Evolutionary conservation across 176 grass and related monocot species (phyloP).

Genomic region (Ensete ventricosum): DNA sequence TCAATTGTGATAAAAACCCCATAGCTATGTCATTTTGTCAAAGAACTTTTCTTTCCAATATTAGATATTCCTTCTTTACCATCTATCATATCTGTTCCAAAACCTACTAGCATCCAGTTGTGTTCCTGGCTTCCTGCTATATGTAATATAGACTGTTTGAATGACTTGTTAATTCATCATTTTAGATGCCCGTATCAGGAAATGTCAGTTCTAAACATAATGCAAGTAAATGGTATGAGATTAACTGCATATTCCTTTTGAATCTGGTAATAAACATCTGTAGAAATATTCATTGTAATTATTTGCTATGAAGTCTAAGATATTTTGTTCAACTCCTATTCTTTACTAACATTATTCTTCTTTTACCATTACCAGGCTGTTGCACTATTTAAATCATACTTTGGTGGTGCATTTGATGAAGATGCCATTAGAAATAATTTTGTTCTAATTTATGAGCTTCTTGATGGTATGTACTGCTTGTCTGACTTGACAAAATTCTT

Average conservation of each 20-base stretch:
- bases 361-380: constrained; percentile 64
- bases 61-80: background rate
- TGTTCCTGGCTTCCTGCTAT: background rate
- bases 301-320: background rate
- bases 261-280: background rate
- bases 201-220: background rate
- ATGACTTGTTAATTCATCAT: background rate
- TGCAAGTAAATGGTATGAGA: background rate
- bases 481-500: background rate
- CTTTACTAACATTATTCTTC: background rate
- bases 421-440: constrained; percentile 99
- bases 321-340: background rate
- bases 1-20: background rate
- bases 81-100: background rate
- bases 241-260: background rate
- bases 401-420: constrained; percentile 93
- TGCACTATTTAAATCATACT: constrained; percentile 94
- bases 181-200: background rate
- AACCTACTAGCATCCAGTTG: background rate
- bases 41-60: background rate
- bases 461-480: constrained; percentile 67
- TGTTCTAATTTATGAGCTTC: constrained; percentile 98
- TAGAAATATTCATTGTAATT: background rate
- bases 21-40: background rate
- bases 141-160: background rate